Conservation (phyloP, 306 rosid genomes). For the Cucurbita moschata region DNA sequence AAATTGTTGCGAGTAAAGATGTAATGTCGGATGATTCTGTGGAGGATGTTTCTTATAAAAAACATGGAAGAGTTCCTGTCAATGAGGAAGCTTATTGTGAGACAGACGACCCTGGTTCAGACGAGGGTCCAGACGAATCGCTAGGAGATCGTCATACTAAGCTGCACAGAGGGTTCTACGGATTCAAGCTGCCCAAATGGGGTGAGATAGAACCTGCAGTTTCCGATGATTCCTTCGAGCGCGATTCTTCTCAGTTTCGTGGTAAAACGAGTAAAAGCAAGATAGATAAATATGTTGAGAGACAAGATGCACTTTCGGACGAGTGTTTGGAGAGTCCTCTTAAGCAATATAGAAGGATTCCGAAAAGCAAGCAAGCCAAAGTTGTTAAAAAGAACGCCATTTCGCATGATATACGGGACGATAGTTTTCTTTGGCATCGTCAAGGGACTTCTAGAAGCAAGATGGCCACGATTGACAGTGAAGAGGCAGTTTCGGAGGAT, state of each 20-base stretch:
- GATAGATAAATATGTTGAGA: not conserved
- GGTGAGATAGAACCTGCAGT: conserved; percentile 13
- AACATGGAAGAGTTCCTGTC: conserved; percentile 4
- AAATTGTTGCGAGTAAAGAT: conserved; percentile 13
- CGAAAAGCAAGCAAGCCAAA: conserved; percentile 14
- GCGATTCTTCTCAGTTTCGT: not conserved
- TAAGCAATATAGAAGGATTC: conserved; percentile 11
- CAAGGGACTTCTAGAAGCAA: conserved; percentile 28
- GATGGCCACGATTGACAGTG: conserved; percentile 32
- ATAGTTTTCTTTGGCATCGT: conserved; percentile 12
- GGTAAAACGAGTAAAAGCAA: not conserved
- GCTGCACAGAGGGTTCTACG: conserved; percentile 12
- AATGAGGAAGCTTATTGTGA: conserved; percentile 11
- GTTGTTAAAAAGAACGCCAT: conserved; percentile 7
- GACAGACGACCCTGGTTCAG: conserved; percentile 16
- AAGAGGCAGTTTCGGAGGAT: conserved; percentile 24
- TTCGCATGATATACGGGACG: conserved; percentile 13
- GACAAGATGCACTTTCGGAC: conserved; percentile 17
- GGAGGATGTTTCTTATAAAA: conserved; percentile 14
- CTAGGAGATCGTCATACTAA: conserved; percentile 10
- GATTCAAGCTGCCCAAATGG: conserved; percentile 20
- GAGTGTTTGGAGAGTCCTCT: conserved; percentile 17
- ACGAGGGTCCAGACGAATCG: conserved; percentile 26
- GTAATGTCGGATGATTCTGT: conserved; percentile 28
- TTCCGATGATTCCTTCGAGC: conserved; percentile 26